These are phyloP conservation scores for Gynandropsis gynandra DNA, from an alignment of 345 rosid genomes.

Conservation along the genomic window DNA sequence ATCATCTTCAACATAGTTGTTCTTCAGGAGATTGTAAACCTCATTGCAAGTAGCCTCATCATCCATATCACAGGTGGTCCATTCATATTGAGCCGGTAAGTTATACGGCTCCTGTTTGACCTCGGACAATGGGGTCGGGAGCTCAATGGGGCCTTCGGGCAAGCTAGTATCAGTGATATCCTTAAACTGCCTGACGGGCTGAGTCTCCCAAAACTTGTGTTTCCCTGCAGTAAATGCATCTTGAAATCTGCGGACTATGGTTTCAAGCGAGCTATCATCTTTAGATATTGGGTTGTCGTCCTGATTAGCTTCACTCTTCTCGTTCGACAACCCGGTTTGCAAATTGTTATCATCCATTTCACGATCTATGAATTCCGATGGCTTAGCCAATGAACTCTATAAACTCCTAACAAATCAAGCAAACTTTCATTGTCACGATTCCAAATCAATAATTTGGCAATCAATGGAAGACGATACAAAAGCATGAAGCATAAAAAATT, in stretches of 20 bases:
- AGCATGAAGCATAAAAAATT: too few relatives aligned
- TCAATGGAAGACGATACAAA: too few relatives aligned
- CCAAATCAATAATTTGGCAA: too few relatives aligned
- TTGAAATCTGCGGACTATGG: constrained; percentile 52
- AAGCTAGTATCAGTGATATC: constrained; percentile 62
- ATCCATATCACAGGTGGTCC: constrained; percentile 82
- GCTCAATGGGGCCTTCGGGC: constrained; percentile 80
- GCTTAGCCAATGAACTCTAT: constrained; percentile 5
- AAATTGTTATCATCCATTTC: constrained; percentile 54
- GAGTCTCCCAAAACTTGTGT: constrained; percentile 93
- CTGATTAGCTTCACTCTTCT: constrained; percentile 42
- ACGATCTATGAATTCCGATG: constrained; percentile 15
- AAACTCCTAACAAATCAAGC: neutral
- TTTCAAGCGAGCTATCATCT: constrained; percentile 54
- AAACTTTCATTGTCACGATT: too few relatives aligned
- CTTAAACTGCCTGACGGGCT: constrained; percentile 81
- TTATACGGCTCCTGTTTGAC: constrained; percentile 90
- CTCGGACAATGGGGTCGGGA: constrained; percentile 52
- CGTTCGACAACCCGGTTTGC: constrained; percentile 44
- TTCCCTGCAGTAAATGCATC: constrained; percentile 49
- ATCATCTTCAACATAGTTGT: constrained; percentile 87
- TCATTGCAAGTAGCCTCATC: constrained; percentile 69
- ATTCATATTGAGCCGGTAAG: constrained; percentile 68
- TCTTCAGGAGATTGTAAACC: constrained; percentile 69
- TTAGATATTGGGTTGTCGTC: constrained; percentile 25